Evolutionary conservation across 2,329 filamentous ascomycete genomes (phyloP).

Genomic region (Penicillium sp.): DNA sequence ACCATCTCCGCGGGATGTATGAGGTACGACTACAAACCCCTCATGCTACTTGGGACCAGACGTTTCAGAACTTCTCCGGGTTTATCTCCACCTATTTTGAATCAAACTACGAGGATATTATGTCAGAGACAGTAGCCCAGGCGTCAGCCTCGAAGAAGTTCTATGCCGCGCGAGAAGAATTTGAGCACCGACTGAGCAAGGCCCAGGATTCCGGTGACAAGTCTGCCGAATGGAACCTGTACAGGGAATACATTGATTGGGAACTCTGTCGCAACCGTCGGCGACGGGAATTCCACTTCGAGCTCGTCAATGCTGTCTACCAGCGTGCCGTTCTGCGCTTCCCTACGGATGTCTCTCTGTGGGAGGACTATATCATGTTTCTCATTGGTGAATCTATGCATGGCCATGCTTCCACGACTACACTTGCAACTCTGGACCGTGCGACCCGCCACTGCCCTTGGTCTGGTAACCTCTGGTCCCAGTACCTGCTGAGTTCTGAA

Average conservation of each 20-base stretch:
- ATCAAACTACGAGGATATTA: constrained; percentile 59
- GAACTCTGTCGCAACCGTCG: constrained; percentile 69
- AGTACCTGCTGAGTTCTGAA: constrained; percentile 84
- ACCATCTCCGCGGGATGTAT: constrained; percentile 56
- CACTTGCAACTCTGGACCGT: constrained; percentile 74
- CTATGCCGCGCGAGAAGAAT: constrained; percentile 56
- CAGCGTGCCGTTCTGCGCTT: constrained; percentile 76
- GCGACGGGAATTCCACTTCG: constrained; percentile 57
- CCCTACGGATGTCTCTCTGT: constrained; percentile 72
- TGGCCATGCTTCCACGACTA: constrained; percentile 48
- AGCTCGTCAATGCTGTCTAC: constrained; percentile 67
- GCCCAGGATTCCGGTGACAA: constrained; percentile 57
- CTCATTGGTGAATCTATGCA: constrained; percentile 59
- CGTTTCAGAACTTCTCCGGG: constrained; percentile 62
- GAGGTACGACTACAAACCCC: constrained; percentile 60
- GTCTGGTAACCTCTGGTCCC: constrained; percentile 88
- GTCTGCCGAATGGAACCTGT: constrained; percentile 56
- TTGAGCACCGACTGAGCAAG: constrained; percentile 58
- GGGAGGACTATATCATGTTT: constrained; percentile 83
- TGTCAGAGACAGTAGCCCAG: constrained; percentile 58
- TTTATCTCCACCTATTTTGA: constrained; percentile 62
- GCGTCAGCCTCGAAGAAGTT: constrained; percentile 58
- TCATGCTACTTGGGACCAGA: constrained; percentile 63
- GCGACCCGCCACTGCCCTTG: constrained; percentile 90
- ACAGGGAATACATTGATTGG: constrained; percentile 78